Conservation (phyloP, 2,329 filamentous ascomycete genomes). For the Phialocephala subalpina region DNA sequence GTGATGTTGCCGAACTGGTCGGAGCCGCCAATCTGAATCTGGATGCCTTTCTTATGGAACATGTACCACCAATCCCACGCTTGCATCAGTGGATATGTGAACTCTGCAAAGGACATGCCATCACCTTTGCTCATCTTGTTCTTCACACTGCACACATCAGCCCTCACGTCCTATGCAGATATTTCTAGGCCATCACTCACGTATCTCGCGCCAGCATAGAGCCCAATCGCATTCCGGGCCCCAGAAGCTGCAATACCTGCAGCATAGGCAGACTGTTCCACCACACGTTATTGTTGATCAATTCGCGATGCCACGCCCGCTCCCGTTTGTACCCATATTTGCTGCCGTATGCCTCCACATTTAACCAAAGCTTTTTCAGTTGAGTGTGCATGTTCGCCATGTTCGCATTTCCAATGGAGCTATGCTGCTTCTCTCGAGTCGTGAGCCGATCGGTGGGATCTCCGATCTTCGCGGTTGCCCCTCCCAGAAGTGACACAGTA, state of each 20-base stretch:
- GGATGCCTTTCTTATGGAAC: slow-evolving; percentile 71
- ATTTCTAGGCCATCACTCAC: slow-evolving; percentile 57
- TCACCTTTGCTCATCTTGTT: slow-evolving; percentile 84
- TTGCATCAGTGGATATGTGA: slow-evolving; percentile 91
- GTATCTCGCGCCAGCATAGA: slow-evolving; percentile 90
- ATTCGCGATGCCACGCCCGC: slow-evolving; percentile 70
- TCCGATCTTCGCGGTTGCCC: slow-evolving; percentile 79
- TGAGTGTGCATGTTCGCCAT: slow-evolving; percentile 74
- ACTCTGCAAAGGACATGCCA: slow-evolving; percentile 94
- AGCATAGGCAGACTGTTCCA: slow-evolving; percentile 75
- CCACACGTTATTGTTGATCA: slow-evolving; percentile 89
- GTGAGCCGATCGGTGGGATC: slow-evolving; percentile 77
- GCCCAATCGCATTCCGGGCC: slow-evolving; percentile 77
- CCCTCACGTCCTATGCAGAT: not conserved
- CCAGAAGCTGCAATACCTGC: slow-evolving; percentile 79
- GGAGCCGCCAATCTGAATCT: slow-evolving; percentile 92
- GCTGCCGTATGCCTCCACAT: slow-evolving; percentile 71
- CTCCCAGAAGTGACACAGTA: slow-evolving; percentile 73
- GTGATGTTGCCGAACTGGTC: slow-evolving; percentile 98
- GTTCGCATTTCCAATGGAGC: slow-evolving; percentile 66
- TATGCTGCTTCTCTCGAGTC: slow-evolving; percentile 62
- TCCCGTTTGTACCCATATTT: slow-evolving; percentile 72
- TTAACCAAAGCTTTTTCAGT: slow-evolving; percentile 75
- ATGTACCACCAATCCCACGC: slow-evolving; percentile 97
- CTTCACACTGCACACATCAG: slow-evolving; percentile 64